Evolutionary conservation across 2,329 filamentous ascomycete species (phyloP).

Genomic region (Penicillium nordicum): DNA sequence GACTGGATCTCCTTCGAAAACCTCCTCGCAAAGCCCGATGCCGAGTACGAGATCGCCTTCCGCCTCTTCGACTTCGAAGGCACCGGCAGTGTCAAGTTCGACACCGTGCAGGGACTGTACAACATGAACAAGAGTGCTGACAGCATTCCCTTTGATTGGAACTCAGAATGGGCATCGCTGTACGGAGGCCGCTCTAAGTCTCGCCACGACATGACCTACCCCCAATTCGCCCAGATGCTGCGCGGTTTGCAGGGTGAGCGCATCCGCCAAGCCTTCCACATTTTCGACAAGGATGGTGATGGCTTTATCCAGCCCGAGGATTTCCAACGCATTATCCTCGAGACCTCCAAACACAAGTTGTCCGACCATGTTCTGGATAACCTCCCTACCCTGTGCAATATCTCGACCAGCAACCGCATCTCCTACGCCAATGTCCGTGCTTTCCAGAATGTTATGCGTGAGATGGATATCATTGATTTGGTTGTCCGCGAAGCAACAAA

Average conservation of each 20-base stretch:
- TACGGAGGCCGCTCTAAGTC: conserved; percentile 88
- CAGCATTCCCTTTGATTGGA: conserved; percentile 93
- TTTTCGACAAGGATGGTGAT: conserved; percentile 85
- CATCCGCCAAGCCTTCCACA: conserved; percentile 89
- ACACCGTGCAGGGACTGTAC: conserved; percentile 80
- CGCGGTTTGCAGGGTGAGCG: conserved; percentile 93
- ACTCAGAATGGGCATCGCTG: conserved; percentile 90
- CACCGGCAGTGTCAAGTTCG: conserved; percentile 81
- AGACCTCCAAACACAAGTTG: conserved; percentile 92
- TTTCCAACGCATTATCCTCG: conserved; percentile 92
- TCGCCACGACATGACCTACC: conserved; percentile 88
- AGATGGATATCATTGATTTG: conserved; percentile 96
- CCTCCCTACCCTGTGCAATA: conserved; percentile 90
- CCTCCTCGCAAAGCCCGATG: conserved; percentile 87
- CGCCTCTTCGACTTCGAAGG: conserved; percentile 87
- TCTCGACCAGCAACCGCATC: conserved; percentile 85
- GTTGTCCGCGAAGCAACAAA: conserved; percentile 82
- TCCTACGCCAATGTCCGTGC: conserved; percentile 96
- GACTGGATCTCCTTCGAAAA: conserved; percentile 96
- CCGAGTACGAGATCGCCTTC: conserved; percentile 98
- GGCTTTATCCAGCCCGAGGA: conserved; percentile 94
- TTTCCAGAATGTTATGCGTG: conserved; percentile 95
- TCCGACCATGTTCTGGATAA: conserved; percentile 93
- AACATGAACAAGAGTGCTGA: conserved; percentile 82
- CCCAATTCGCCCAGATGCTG: conserved; percentile 97